A percentile compares a stretch with the other conserved stretches of the same genome.
These are phyloP conservation scores for Aspergillus saccharolyticus DNA, from an alignment of 495 filamentous ascomycete genomes.

Conservation along the genomic window DNA sequence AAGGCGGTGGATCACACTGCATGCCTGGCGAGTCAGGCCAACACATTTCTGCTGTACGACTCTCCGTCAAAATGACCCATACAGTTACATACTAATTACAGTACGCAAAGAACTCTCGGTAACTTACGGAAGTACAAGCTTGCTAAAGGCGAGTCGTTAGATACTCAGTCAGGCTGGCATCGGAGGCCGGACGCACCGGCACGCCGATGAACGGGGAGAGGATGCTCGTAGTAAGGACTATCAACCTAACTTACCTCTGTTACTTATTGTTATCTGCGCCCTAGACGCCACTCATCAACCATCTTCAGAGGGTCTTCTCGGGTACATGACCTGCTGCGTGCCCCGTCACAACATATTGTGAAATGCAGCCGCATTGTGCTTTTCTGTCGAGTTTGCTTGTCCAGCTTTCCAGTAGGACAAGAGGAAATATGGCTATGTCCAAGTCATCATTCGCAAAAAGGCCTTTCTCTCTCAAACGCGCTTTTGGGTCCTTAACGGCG, in stretches of 20 bases:
- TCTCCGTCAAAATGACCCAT: no score
- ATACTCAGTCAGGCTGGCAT: neutral
- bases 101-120: neutral
- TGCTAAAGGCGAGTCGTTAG: no score
- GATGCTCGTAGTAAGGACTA: neutral
- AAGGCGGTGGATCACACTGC: constrained; percentile 11
- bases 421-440: neutral
- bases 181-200: constrained; percentile 6
- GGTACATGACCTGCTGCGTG: neutral
- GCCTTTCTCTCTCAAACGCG: constrained; percentile 1
- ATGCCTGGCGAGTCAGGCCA: constrained; percentile 1
- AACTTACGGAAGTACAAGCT: neutral
- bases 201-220: neutral
- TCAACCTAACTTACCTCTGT: neutral
- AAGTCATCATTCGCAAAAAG: neutral
- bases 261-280: neutral
- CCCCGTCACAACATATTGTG: neutral
- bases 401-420: constrained; percentile 14
- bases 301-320: neutral
- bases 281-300: neutral
- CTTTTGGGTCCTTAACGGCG: neutral
- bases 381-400: constrained; percentile 26
- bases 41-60: no score
- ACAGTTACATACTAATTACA: neutral
- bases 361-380: constrained; percentile 19